phyloP scores from a whole-genome alignment of 371 early-diverging fungal species.

The Sporodiniella umbellata region DNA sequence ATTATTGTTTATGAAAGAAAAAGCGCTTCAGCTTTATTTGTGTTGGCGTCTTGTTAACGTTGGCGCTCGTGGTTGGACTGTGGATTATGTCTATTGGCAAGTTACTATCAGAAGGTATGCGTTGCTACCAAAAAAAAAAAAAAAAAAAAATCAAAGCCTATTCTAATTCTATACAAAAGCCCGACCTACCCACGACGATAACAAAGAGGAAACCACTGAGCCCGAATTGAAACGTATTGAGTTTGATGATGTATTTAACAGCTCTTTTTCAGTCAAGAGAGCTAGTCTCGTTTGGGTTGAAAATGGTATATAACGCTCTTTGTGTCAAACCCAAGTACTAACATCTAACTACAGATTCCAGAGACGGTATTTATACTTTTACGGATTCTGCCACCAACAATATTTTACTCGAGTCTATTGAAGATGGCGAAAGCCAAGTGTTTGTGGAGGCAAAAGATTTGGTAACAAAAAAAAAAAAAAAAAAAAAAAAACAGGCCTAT shows the following conservation, averaged over 20 bases:
- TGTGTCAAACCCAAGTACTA: not conserved
- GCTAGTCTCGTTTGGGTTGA: slow-evolving; percentile 51
- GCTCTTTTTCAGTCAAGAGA: slow-evolving; percentile 39
- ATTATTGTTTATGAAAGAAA: not conserved
- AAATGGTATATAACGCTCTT: slow-evolving; percentile 30
- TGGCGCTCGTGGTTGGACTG: slow-evolving; percentile 16
- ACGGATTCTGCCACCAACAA: slow-evolving; percentile 37
- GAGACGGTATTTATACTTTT: slow-evolving; percentile 52
- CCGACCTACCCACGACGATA: not conserved
- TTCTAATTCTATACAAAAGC: not conserved
- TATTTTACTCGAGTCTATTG: slow-evolving; percentile 42
- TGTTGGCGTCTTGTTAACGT: slow-evolving; percentile 16
- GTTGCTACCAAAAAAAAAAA: too few relatives aligned
- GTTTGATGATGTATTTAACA: slow-evolving; percentile 50
- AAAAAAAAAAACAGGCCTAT: slow-evolving; percentile 17
- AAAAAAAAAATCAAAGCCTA: not conserved
- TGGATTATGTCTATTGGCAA: slow-evolving; percentile 30
- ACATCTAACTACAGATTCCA: slow-evolving; percentile 9
- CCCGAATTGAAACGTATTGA: slow-evolving; percentile 13
- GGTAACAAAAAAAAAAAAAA: slow-evolving; percentile 22
- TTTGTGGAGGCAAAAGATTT: slow-evolving; percentile 32
- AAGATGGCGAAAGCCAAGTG: slow-evolving; percentile 24
- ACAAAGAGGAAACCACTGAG: not conserved
- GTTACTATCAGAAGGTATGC: slow-evolving; percentile 10
- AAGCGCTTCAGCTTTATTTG: slow-evolving; percentile 21